Base-by-base conservation (phyloP, 257 asterid species). In the Penstemon davidsonii region DNA sequence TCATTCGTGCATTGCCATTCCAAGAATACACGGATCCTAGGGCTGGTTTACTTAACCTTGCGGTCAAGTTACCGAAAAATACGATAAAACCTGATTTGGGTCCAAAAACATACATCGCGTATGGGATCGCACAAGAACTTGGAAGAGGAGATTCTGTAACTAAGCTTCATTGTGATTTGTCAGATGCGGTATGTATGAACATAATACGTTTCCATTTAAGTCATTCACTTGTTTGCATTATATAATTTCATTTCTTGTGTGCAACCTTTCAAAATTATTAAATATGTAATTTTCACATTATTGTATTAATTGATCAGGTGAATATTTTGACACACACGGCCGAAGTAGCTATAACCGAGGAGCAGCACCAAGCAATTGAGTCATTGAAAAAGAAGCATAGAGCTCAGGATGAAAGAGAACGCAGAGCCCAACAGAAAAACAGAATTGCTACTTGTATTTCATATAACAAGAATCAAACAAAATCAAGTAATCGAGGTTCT, bases 71-170 rank as follows among this genome's bases (percentile, higher is more conserved):
- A 40, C 73, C 91, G 3, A 0, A 44, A 0, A 41, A 36, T 6
- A 53, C 68, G 69, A 60, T 81, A 75, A 85, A 85, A 81, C 95
- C 95, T 40, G 95, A 87, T 55, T 25, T 85, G 81, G 95, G 95
- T 67, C 95, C 95, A 25, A 87, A 87, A 75, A 81, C 89, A 11
- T 87, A 87, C 72, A 80, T 83, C 60, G 91, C 91, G 7, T 85
- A 87, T 80, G 95, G 95, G 40, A 80, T 50, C 72, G 54, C 62
- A 5, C 78, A 85, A 72, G 95, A 87, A 78, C 87, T 87, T 65
- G 91, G 83, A 37, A 82, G 67, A 10, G 95, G 95, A 67, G 89
- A 87, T 77, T 87, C 95, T 25, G 89, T 87, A 46, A 87, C 95
- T 6, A 87, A 85, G 75, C 91, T 87, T 78, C 95, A 87, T 54